Base-by-base conservation (phyloP, 371 early-diverging fungal genomes). In the Dichotomocladium elegans region DNA sequence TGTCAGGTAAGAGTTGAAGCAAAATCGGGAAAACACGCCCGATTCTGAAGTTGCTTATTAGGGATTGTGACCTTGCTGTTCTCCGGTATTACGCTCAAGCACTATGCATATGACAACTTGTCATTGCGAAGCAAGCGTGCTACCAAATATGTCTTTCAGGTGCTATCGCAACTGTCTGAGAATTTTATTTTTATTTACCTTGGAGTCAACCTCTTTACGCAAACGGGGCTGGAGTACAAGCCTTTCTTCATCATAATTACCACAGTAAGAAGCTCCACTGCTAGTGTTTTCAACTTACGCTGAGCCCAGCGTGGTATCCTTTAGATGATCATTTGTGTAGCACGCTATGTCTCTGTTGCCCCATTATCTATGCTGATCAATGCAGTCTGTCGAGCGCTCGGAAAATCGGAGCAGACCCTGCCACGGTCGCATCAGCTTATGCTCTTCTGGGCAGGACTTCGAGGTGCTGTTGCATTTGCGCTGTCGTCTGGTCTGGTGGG, bases 391-490 rank as follows among this genome's bases (percentile, higher is more conserved):
- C 68, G 78, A n/a, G 72, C 76, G 22, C 60, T 80, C 10, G 77
- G 83, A 19, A 74, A 76, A 50, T 79, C 82, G 0, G 68, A 66
- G 12, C 79, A 82, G 28, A 62, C 69, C 8, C 77, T 96, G 21
- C 89, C 95, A n/a, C 70, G 79, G 26, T 83, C 86, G 24, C 92
- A 95, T 63, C 95, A 94, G 58, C 74, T 90, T 21, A 93, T 97
- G 93, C 65, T 97, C 6, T 94, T 93, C 70, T 95, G 93, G 92
- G 88, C 95, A 10, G 96, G 95, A 1, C 75, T 97, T 11, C 89
- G 98, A 28, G 98, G 98, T 2, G 96, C 98, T 15, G 93, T 97
- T 12, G 93, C 96, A 0, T 95, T 95, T 77, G 98, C 96, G 0
- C 74, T 97, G 33, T 87, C 94, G 3, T 91, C 90, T 47, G 88